These are phyloP conservation scores for Aspergillus melleus DNA, from an alignment of 2,329 filamentous ascomycete species.

Conservation along the genomic window DNA sequence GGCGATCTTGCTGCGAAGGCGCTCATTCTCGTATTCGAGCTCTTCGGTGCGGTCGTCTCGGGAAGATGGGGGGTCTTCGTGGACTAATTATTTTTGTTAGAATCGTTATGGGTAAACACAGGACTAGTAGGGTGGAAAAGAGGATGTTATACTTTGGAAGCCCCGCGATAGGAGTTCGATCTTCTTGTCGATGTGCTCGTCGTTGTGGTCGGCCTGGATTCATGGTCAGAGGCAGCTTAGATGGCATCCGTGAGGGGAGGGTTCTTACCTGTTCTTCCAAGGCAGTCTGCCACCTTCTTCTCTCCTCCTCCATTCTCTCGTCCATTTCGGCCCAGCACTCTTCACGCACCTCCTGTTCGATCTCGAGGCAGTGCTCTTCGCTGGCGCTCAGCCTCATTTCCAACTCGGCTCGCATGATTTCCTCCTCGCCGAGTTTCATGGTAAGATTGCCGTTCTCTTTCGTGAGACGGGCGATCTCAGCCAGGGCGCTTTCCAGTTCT, in stretches of 20 bases:
- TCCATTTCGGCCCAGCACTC: constrained; percentile 90
- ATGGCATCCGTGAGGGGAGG: neutral
- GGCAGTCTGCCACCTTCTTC: constrained; percentile 76
- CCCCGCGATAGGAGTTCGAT: constrained; percentile 69
- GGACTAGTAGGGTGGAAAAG: neutral
- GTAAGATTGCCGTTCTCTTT: constrained; percentile 76
- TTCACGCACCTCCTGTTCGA: constrained; percentile 84
- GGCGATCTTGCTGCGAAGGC: constrained; percentile 64
- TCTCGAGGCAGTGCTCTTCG: constrained; percentile 64
- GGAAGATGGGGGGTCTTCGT: constrained; percentile 50
- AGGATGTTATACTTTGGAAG: constrained; percentile 42
- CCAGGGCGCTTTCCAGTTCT: constrained; percentile 78
- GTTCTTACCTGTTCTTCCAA: constrained; percentile 67
- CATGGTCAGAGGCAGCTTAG: constrained; percentile 14
- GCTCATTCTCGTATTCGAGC: constrained; percentile 70
- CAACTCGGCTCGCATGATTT: constrained; percentile 66
- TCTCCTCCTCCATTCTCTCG: constrained; percentile 69
- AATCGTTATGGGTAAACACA: neutral
- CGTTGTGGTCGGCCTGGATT: constrained; percentile 62
- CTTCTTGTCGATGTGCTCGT: constrained; percentile 87
- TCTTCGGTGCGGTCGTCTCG: constrained; percentile 63
- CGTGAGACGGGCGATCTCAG: constrained; percentile 77
- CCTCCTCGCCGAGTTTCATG: constrained; percentile 68
- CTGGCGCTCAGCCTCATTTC: constrained; percentile 71
- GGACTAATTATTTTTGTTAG: constrained; percentile 35